Conservation (phyloP, 805 yeast species). For the Nakazawaea siamensis region DNA sequence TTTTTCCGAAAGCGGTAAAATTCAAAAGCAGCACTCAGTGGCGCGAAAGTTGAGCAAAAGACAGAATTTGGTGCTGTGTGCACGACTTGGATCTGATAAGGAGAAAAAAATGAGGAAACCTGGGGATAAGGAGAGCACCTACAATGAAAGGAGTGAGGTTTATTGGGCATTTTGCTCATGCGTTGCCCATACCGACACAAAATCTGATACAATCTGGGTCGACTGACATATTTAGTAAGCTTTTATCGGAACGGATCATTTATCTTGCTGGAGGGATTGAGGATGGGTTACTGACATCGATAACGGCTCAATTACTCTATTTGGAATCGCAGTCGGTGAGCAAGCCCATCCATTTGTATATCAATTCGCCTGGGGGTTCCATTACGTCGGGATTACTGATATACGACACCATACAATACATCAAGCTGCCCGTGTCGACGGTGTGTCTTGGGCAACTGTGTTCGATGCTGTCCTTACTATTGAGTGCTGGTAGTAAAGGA, state of each 20-base stretch:
- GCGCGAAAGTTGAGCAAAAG: too few species aligned
- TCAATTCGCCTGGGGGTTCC: constrained; percentile 26
- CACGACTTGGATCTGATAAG: too few species aligned
- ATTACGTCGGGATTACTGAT: constrained; percentile 26
- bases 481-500: constrained; percentile 22
- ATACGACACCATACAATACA: constrained; percentile 27
- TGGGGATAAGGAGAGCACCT: not conserved
- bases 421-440: constrained; percentile 23
- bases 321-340: constrained; percentile 16
- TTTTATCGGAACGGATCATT: constrained; percentile 12
- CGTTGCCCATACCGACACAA: constrained; percentile 6
- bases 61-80: too few species aligned
- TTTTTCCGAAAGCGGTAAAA: too few species aligned
- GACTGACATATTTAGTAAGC: constrained; percentile 11
- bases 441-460: constrained; percentile 27
- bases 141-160: too few species aligned
- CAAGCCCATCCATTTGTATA: constrained; percentile 17
- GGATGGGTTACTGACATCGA: constrained; percentile 13
- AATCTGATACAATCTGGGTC: not conserved
- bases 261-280: constrained; percentile 13
- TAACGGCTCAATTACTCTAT: constrained; percentile 15
- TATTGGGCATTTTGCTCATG: too few species aligned
- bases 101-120: not conserved
- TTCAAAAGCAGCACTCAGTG: too few species aligned
- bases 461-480: constrained; percentile 24